These are phyloP conservation scores for Pseudogymnoascus sp. DNA, from an alignment of 2,329 filamentous ascomycete genomes.

Conservation along the genomic window DNA sequence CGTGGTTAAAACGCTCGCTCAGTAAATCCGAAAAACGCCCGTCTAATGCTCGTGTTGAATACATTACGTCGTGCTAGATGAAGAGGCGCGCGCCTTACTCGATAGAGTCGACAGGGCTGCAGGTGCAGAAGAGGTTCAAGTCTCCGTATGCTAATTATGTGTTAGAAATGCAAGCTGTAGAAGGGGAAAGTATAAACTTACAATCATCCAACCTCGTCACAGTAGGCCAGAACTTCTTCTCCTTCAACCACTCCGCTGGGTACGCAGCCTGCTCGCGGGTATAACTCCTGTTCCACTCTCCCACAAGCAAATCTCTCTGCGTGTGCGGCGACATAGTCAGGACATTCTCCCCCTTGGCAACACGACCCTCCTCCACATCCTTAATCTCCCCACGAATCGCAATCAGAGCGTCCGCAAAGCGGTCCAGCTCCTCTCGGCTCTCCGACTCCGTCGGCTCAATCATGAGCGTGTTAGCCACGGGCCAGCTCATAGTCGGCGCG, in stretches of 20 bases:
- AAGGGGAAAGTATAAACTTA: constrained; percentile 37
- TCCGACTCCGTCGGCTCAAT: constrained; percentile 96
- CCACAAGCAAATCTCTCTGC: constrained; percentile 66
- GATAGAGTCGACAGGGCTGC: constrained; percentile 63
- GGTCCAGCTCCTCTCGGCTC: constrained; percentile 83
- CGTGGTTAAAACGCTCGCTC: neutral
- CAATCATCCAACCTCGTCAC: constrained; percentile 83
- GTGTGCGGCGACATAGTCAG: constrained; percentile 86
- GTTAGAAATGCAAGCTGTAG: constrained; percentile 18
- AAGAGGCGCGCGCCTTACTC: constrained; percentile 12
- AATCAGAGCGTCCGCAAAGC: constrained; percentile 85
- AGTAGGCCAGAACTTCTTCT: constrained; percentile 97
- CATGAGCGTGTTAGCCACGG: constrained; percentile 91
- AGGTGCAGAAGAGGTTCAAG: constrained; percentile 90
- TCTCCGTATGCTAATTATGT: constrained; percentile 66
- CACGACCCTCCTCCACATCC: constrained; percentile 70
- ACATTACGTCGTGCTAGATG: neutral
- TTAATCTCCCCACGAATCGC: constrained; percentile 78
- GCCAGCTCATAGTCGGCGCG: constrained; percentile 94
- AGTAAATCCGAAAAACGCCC: neutral
- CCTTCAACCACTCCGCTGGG: constrained; percentile 68
- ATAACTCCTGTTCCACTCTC: constrained; percentile 78
- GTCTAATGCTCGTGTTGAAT: constrained; percentile 8
- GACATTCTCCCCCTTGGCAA: constrained; percentile 69
- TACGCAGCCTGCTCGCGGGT: constrained; percentile 77